Conservation (phyloP, 768 basidiomycete genomes). For the Strobilomyces dryophilus region DNA sequence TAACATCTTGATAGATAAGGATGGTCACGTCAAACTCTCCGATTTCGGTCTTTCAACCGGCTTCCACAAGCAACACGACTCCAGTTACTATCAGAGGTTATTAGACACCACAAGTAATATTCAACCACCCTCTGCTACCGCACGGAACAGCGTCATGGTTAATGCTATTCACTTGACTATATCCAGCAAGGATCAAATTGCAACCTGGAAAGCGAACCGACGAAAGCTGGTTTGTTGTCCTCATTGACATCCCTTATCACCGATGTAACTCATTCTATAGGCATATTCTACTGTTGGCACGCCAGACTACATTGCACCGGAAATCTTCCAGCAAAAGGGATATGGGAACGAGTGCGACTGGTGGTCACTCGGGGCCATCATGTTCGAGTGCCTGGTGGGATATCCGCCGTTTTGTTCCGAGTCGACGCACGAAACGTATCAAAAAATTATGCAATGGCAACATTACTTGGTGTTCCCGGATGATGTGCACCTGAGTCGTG, state of each 20-base stretch:
- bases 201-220: constrained; percentile 98
- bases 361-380: constrained; percentile 99
- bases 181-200: constrained; percentile 88
- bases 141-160: constrained; percentile 94
- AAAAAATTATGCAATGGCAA: constrained; percentile 96
- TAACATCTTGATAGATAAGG: constrained; percentile 88
- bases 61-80: constrained; percentile 97
- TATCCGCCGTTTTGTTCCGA: constrained; percentile 97
- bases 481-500: constrained; percentile 87
- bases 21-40: constrained; percentile 95
- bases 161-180: constrained; percentile 97
- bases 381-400: constrained; percentile 97
- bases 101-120: constrained; percentile 60
- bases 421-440: constrained; percentile 94
- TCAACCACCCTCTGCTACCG: constrained; percentile 39
- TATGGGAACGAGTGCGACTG: constrained; percentile 98
- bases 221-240: constrained; percentile 76
- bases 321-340: constrained; percentile 95
- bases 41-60: constrained; percentile 99
- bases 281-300: constrained; percentile 98
- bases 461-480: constrained; percentile 86
- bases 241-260: constrained; percentile 1
- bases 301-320: constrained; percentile 95
- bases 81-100: constrained; percentile 88
- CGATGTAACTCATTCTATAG: constrained; percentile 34